phyloP scores from a whole-genome alignment of 2,329 filamentous ascomycete genomes.

The Coniochaeta hoffmannii region DNA sequence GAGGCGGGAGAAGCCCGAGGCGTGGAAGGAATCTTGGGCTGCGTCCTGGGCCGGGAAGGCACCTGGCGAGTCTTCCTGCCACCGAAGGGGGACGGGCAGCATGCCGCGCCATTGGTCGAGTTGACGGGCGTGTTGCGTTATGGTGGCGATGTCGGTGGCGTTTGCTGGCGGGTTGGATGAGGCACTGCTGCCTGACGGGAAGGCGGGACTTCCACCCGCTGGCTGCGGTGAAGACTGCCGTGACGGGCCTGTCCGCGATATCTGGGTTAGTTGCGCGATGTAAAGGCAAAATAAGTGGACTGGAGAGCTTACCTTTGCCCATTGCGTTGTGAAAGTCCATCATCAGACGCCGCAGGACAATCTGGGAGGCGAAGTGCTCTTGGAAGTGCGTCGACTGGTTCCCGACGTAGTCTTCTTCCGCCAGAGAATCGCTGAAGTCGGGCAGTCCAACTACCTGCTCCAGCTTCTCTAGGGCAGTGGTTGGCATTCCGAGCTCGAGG shows the following conservation, averaged over 20 bases:
- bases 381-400: conserved; percentile 47
- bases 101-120: conserved; percentile 51
- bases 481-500: conserved; percentile 50
- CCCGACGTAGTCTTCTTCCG: conserved; percentile 36
- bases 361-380: conserved; percentile 53
- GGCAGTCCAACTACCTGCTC: conserved; percentile 48
- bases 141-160: conserved; percentile 23
- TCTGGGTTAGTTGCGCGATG: no score
- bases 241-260: no score
- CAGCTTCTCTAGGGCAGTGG: conserved; percentile 44
- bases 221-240: neutral
- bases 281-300: no score
- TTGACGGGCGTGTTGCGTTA: conserved; percentile 44
- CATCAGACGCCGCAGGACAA: conserved; percentile 46
- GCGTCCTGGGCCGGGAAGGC: conserved; percentile 26
- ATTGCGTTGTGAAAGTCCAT: conserved; percentile 44
- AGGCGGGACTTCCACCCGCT: neutral
- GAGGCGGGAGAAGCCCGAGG: conserved; percentile 9
- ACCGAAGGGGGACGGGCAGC: conserved; percentile 46
- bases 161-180: conserved; percentile 1
- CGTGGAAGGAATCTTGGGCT: conserved; percentile 14
- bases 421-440: conserved; percentile 39
- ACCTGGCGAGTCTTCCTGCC: conserved; percentile 45
- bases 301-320: conserved; percentile 37
- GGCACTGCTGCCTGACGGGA: neutral